Base-by-base conservation (phyloP, 441 rosid genomes). In the Cnidoscolus chayamansa region DNA sequence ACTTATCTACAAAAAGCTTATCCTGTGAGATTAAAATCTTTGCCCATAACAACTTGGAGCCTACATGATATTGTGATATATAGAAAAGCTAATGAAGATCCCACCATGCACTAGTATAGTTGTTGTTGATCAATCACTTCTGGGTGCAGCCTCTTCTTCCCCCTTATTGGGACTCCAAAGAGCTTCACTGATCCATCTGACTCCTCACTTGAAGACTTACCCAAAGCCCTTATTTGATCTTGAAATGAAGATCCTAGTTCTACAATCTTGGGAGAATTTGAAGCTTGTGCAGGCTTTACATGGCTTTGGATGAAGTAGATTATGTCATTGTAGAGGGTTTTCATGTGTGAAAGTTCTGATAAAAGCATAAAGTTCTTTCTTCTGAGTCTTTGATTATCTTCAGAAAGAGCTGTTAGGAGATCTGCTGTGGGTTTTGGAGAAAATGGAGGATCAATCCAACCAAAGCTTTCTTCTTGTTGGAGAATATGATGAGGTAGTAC, bases 301-400 rank as follows among this genome's bases (percentile, higher is more conserved):
- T 92, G 97, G 76, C 87, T 90, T 68, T 92, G 97, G 50, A 92
- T 92, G 59, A 92, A 90, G 76, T 87, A 92, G 81, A 92, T 87
- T 51, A 92, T 90, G 81, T 88, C 93, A 75, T 87, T 90, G 83
- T 92, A 90, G 35, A 92, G 96, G 72, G 80, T 87, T 77, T 83
- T 90, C 94, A 92, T 90, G 66, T 89, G 90, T 43, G 91, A 84
- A 8, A 92, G 88, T 78, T 92, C 97, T 2, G 96, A 90, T 82
- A 92, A 80, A 16, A 92, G 82, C 75, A 92, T 75, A 47, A 68
- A 84, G 73, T 92, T 92, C 79, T 79, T 90, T 63, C 89, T 81
- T 69, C 97, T 67, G 32, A 91, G 78, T 78, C 91, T 82, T 65
- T 88, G 88, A 72, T 91, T 91, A 53, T 91, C 96, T 70, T 91